Conservation (phyloP, 495 filamentous ascomycete genomes). For the Cladorrhinum samala region DNA sequence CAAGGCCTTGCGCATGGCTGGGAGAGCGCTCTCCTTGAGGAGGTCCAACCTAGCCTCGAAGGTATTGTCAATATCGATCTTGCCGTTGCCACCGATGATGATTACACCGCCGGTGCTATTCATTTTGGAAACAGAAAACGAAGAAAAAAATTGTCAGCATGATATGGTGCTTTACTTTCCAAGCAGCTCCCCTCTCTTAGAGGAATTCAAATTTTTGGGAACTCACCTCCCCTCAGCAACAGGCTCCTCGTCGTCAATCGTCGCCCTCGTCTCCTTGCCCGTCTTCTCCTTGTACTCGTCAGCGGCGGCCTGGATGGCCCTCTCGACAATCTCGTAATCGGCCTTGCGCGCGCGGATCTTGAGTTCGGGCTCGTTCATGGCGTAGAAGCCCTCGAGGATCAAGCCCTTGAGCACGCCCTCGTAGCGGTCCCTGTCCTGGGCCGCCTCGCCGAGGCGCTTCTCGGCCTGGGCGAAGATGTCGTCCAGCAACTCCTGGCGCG, state of each 20-base stretch:
- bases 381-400: slow-evolving; percentile 85
- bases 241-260: slow-evolving; percentile 71
- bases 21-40: slow-evolving; percentile 76
- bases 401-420: slow-evolving; percentile 67
- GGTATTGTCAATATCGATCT: slow-evolving; percentile 98
- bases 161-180: no score
- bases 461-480: slow-evolving; percentile 78
- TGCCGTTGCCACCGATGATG: slow-evolving; percentile 76
- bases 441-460: slow-evolving; percentile 56
- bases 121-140: not conserved
- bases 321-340: slow-evolving; percentile 66
- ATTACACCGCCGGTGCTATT: slow-evolving; percentile 73
- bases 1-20: slow-evolving; percentile 72
- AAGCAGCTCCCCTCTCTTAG: no score
- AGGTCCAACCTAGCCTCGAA: slow-evolving; percentile 85
- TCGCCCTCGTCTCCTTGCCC: slow-evolving; percentile 54
- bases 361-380: slow-evolving; percentile 72
- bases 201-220: no score
- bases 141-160: slow-evolving; percentile 7
- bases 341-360: slow-evolving; percentile 67
- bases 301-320: slow-evolving; percentile 66
- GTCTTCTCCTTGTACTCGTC: slow-evolving; percentile 74
- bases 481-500: slow-evolving; percentile 85
- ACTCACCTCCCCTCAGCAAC: slow-evolving; percentile 82
- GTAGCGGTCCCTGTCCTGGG: slow-evolving; percentile 66